Conservation (phyloP, 768 basidiomycete species). For the Pholiota conissans region DNA sequence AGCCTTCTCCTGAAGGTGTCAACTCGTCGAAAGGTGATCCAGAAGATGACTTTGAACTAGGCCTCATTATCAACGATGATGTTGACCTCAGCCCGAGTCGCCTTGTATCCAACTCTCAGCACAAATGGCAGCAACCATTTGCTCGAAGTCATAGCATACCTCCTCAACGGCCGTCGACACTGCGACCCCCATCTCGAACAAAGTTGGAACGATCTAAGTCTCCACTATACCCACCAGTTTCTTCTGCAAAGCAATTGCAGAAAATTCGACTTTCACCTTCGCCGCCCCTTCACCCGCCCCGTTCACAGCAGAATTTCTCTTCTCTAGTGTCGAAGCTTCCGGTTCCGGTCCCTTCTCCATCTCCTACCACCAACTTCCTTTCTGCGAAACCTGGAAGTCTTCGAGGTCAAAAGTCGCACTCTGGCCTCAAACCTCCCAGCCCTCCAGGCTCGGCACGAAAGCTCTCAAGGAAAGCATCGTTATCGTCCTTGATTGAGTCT, state of each 20-base stretch:
- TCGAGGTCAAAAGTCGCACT: conserved; percentile 83
- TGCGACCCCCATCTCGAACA: conserved; percentile 64
- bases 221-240: conserved; percentile 64
- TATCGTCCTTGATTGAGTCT: conserved; percentile 72
- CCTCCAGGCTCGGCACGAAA: conserved; percentile 64
- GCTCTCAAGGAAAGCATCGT: conserved; percentile 74
- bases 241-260: conserved; percentile 69
- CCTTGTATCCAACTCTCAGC: conserved; percentile 52
- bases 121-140: conserved; percentile 40
- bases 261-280: conserved; percentile 70
- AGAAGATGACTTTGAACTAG: conserved; percentile 86
- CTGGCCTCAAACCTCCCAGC: conserved; percentile 74
- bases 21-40: conserved; percentile 60
- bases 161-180: conserved; percentile 45
- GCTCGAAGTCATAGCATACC: conserved; percentile 64
- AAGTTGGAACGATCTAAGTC: conserved; percentile 72
- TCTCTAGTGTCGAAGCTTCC: conserved; percentile 51
- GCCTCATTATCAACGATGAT: conserved; percentile 82
- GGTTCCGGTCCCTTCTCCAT: conserved; percentile 41
- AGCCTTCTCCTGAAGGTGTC: conserved; percentile 34
- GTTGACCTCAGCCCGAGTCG: conserved; percentile 80
- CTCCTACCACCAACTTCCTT: conserved; percentile 44
- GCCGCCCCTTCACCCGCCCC: conserved; percentile 60
- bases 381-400: conserved; percentile 72
- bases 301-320: conserved; percentile 66